Percentiles rank a stretch among this genome's conserved stretches.
These are phyloP conservation scores for Lactarius hatsudake DNA, from an alignment of 768 basidiomycete genomes.

Conservation along the genomic window DNA sequence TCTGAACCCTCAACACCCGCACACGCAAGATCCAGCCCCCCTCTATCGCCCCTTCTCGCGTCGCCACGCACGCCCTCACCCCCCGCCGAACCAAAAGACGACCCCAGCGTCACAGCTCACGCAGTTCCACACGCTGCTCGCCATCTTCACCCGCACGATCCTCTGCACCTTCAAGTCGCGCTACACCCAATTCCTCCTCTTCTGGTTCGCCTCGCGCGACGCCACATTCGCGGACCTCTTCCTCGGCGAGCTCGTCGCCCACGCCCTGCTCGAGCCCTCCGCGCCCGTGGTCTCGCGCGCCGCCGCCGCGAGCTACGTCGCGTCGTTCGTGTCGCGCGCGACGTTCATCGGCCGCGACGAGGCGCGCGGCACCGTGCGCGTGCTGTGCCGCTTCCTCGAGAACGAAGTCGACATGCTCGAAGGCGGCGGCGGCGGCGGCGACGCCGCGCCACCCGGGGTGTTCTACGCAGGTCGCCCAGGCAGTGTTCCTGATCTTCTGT, in stretches of 20 bases:
- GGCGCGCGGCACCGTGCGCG: constrained; percentile 66
- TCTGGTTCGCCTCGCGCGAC: constrained; percentile 92
- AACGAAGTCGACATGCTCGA: constrained; percentile 71
- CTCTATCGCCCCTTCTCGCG: constrained; percentile 21
- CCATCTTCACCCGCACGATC: constrained; percentile 91
- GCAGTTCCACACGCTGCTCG: constrained; percentile 84
- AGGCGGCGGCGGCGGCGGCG: constrained; percentile 34
- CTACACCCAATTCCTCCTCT: constrained; percentile 95
- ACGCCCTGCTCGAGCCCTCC: constrained; percentile 63
- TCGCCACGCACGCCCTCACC: constrained; percentile 25
- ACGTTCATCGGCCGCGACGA: constrained; percentile 75
- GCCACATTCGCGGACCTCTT: constrained; percentile 89
- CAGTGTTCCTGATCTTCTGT: constrained; percentile 95
- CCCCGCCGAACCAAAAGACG: constrained; percentile 29
- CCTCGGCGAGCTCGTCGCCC: constrained; percentile 90
- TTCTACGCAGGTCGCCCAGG: constrained; percentile 93
- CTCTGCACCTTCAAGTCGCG: constrained; percentile 95
- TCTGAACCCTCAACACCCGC: constrained; percentile 33
- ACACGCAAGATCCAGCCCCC: constrained; percentile 33
- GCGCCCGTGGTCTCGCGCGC: constrained; percentile 76
- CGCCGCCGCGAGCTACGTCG: constrained; percentile 93
- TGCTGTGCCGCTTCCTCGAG: constrained; percentile 85
- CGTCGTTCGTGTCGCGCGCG: constrained; percentile 87
- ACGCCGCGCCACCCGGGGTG: constrained; percentile 53
- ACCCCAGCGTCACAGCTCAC: constrained; percentile 45